A percentile compares a stretch with the other conserved stretches of the same genome.
phyloP scores from a whole-genome alignment of 108 stramenopile species.

The Stephanodiscus triporus region DNA sequence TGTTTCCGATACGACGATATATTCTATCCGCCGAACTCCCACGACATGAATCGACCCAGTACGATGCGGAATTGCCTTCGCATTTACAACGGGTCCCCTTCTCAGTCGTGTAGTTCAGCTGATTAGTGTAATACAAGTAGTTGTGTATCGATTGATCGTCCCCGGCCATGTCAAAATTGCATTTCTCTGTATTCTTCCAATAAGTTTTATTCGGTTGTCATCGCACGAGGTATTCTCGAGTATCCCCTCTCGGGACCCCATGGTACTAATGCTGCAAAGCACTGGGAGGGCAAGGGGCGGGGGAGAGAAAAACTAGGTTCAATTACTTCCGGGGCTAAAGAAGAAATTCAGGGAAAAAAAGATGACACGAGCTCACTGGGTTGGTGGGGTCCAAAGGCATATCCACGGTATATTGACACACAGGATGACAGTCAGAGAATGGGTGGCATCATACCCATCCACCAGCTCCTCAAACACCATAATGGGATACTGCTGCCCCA shows the following conservation, averaged over 20 bases:
- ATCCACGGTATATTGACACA: constrained; percentile 18
- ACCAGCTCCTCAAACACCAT: constrained; percentile 67
- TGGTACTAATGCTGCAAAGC: constrained; percentile 72
- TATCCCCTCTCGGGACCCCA: constrained; percentile 76
- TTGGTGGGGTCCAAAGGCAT: constrained; percentile 16
- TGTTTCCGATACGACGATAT: neutral
- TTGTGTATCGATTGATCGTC: constrained; percentile 85
- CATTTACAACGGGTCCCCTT: constrained; percentile 16
- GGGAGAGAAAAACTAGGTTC: neutral
- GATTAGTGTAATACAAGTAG: constrained; percentile 71
- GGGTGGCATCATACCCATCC: constrained; percentile 49
- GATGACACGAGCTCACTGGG: neutral
- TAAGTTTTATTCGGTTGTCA: constrained; percentile 70
- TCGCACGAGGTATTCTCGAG: constrained; percentile 65
- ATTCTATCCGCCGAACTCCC: constrained; percentile 39
- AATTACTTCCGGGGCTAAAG: neutral
- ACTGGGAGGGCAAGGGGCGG: constrained; percentile 41
- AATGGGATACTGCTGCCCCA: constrained; percentile 39
- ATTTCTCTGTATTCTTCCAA: constrained; percentile 60
- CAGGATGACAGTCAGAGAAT: constrained; percentile 57
- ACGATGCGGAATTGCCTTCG: constrained; percentile 38
- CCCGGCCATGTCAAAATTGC: constrained; percentile 54
- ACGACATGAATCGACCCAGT: constrained; percentile 45
- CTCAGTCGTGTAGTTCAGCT: constrained; percentile 27
- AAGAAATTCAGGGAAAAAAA: neutral